phyloP scores from a whole-genome alignment of 208 protist species.

The Trypanosoma boissoni region DNA sequence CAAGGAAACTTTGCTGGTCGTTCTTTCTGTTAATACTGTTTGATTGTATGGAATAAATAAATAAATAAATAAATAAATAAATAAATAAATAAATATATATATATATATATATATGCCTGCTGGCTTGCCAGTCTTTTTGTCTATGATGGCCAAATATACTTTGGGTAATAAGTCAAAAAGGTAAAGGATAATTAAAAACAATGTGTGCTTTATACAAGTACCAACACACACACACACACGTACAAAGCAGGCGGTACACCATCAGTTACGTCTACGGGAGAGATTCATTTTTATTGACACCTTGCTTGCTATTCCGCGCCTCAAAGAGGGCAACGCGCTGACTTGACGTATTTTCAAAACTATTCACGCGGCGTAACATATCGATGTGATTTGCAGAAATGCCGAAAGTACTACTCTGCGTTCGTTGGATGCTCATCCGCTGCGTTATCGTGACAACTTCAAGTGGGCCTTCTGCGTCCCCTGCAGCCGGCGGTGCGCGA shows the following conservation, averaged over 20 bases:
- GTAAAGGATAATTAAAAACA: too few relatives aligned
- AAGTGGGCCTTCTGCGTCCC: conserved; percentile 11
- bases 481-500: neutral
- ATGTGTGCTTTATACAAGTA: too few relatives aligned
- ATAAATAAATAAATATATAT: neutral
- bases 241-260: too few relatives aligned
- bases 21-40: too few relatives aligned
- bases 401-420: conserved; percentile 5
- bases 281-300: too few relatives aligned
- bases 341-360: conserved; percentile 73
- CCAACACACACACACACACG: too few relatives aligned
- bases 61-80: neutral
- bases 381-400: conserved; percentile 64
- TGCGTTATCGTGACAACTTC: conserved; percentile 20
- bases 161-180: too few relatives aligned
- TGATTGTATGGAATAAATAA: too few relatives aligned
- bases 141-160: neutral
- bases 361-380: conserved; percentile 81
- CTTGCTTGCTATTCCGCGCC: conserved; percentile 20
- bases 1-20: too few relatives aligned
- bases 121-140: neutral
- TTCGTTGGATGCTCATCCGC: conserved; percentile 9
- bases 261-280: too few relatives aligned
- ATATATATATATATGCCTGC: neutral
- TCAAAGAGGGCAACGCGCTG: conserved; percentile 77